Conservation (phyloP, 1,284 basidiomycete genomes). For the Fistulina hepatica region DNA sequence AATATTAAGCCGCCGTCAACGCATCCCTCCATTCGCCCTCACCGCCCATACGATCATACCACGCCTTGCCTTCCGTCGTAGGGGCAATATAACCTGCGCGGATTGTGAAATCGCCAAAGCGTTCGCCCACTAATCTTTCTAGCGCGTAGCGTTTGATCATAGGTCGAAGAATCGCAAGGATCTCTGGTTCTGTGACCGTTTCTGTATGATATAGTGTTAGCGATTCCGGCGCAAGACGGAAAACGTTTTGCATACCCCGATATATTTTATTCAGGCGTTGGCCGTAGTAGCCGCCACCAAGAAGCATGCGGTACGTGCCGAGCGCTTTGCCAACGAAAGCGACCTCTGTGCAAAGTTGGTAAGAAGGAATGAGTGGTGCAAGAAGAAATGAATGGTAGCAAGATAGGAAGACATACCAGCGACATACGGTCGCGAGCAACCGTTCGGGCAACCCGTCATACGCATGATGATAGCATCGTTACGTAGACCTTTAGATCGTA, state of each 20-base stretch:
- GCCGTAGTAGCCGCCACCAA: conserved; percentile 92
- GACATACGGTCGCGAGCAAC: conserved; percentile 90
- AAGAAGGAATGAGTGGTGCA: conserved; percentile 1
- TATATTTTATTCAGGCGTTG: conserved; percentile 93
- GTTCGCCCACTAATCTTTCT: conserved; percentile 84
- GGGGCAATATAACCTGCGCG: conserved; percentile 76
- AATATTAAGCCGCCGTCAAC: no score
- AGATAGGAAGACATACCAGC: conserved; percentile 44
- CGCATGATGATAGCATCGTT: conserved; percentile 96
- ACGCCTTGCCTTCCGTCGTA: conserved; percentile 66
- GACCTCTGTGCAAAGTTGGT: conserved; percentile 46
- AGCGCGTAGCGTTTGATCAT: conserved; percentile 93
- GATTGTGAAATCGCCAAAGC: conserved; percentile 94
- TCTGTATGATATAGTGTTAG: conserved; percentile 55
- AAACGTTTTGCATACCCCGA: conserved; percentile 45
- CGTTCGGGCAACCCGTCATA: conserved; percentile 96
- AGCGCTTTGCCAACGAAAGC: conserved; percentile 97
- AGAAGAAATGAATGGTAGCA: neutral
- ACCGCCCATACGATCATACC: conserved; percentile 75
- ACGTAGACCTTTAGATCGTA: no score
- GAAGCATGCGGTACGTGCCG: conserved; percentile 88
- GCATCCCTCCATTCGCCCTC: no score
- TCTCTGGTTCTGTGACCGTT: conserved; percentile 89
- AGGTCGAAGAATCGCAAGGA: conserved; percentile 77
- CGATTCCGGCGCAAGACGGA: neutral